phyloP scores from a whole-genome alignment of 192 early-diverging fungal genomes.

The Linnemannia elongata region DNA sequence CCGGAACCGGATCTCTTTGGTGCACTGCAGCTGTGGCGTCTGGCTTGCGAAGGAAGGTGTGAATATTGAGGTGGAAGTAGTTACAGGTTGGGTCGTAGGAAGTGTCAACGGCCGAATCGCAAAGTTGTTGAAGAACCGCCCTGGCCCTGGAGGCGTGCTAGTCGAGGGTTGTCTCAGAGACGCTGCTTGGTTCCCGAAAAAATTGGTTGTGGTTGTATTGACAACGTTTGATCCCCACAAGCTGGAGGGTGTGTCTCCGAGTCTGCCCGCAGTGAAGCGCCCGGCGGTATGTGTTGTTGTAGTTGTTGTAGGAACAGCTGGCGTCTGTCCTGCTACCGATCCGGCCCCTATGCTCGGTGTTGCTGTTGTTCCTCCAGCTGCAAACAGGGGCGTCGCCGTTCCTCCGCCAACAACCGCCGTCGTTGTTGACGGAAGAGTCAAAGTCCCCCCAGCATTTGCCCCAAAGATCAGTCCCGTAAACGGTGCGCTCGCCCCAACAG shows the following conservation, averaged over 20 bases:
- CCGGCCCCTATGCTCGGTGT: neutral
- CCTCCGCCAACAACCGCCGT: neutral
- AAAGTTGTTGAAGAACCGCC: neutral
- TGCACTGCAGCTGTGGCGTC: neutral
- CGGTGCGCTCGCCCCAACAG: neutral
- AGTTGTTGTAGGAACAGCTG: neutral
- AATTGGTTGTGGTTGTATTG: neutral
- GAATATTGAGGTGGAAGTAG: neutral
- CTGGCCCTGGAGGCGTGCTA: neutral
- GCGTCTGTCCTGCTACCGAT: neutral
- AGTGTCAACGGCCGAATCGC: neutral
- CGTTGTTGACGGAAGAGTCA: neutral
- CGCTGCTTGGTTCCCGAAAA: neutral
- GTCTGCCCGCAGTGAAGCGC: neutral
- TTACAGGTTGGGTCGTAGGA: neutral
- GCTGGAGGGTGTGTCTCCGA: neutral
- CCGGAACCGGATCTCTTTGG: constrained; percentile 11
- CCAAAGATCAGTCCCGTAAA: constrained; percentile 6
- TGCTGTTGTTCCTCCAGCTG: neutral
- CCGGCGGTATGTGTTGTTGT: neutral
- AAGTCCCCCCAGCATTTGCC: neutral
- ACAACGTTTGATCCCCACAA: neutral
- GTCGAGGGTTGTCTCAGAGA: neutral
- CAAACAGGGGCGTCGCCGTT: neutral
- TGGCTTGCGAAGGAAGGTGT: neutral